Percentiles rank a stretch among this genome's conserved stretches.
These are phyloP conservation scores for Farysia itapuensis DNA, from an alignment of 1,284 basidiomycete species.

Conservation along the genomic window DNA sequence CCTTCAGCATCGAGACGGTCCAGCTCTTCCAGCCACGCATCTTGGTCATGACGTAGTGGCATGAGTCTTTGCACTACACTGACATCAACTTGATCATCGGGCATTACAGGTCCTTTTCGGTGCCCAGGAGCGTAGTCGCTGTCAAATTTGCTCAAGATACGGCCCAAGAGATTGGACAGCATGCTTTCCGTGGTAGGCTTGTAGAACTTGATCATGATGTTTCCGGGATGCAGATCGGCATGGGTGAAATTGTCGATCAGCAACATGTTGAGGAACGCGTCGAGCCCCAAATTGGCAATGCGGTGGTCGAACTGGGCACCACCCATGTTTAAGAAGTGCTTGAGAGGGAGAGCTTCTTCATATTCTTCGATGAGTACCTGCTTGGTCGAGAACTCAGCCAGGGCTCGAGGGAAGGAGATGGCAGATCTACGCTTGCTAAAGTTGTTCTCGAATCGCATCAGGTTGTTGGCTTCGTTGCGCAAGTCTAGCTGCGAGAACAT, in stretches of 20 bases:
- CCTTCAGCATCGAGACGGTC: conserved; percentile 70
- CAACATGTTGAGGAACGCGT: conserved; percentile 97
- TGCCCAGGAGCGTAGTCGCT: conserved; percentile 49
- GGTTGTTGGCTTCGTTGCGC: conserved; percentile 84
- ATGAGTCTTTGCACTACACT: conserved; percentile 72
- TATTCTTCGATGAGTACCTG: conserved; percentile 89
- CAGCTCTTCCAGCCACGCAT: conserved; percentile 75
- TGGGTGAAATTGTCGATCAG: conserved; percentile 98
- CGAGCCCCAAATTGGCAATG: conserved; percentile 87
- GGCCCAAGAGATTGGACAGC: conserved; percentile 41
- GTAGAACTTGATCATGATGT: conserved; percentile 96
- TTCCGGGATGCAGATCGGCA: conserved; percentile 80
- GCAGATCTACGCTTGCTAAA: conserved; percentile 75
- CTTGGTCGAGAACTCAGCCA: conserved; percentile 75
- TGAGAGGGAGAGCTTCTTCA: conserved; percentile 87
- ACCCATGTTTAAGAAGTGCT: conserved; percentile 82
- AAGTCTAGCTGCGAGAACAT: conserved; percentile 95
- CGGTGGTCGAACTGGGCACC: conserved; percentile 80
- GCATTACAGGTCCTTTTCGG: conserved; percentile 60
- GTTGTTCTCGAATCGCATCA: conserved; percentile 81
- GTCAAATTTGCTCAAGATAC: conserved; percentile 54
- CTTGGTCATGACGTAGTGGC: conserved; percentile 64
- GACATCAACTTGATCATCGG: conserved; percentile 63
- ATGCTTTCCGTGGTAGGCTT: conserved; percentile 66
- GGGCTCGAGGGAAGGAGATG: conserved; percentile 85